These are phyloP conservation scores for Actinidia arguta DNA, from an alignment of 179 eudicot genomes.

Conservation along the genomic window DNA sequence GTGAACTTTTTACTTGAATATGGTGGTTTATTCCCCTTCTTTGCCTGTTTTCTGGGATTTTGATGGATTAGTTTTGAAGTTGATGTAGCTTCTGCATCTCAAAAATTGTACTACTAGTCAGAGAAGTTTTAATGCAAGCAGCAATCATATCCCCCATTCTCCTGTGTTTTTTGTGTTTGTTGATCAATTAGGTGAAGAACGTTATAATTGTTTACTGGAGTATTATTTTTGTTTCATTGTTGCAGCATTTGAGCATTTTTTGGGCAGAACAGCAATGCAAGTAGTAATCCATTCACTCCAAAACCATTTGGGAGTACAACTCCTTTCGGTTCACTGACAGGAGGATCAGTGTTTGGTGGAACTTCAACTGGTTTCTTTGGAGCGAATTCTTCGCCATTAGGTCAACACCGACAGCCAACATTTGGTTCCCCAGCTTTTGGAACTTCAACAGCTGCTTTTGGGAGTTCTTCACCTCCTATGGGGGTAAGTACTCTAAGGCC, in stretches of 20 bases:
- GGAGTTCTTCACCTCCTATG: slow-evolving; percentile 7
- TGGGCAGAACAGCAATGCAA: slow-evolving; percentile 4
- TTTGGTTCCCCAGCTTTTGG: slow-evolving; percentile 17
- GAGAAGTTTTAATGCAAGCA: neutral
- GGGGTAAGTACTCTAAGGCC: slow-evolving; percentile 10
- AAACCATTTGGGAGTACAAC: slow-evolving; percentile 19
- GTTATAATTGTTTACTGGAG: neutral
- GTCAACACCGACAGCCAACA: neutral
- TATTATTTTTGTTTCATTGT: neutral
- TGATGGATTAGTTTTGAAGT: neutral
- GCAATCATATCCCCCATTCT: neutral
- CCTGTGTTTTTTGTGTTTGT: neutral
- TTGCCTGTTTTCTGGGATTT: neutral
- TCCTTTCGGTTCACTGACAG: slow-evolving; percentile 19
- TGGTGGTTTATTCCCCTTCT: neutral
- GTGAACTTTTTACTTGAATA: no score
- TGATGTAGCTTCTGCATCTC: neutral
- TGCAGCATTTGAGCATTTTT: slow-evolving; percentile 17
- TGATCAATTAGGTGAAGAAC: neutral
- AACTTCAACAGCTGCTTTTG: slow-evolving; percentile 6
- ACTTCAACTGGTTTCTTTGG: slow-evolving; percentile 19
- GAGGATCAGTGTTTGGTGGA: slow-evolving; percentile 17
- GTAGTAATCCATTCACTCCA: slow-evolving; percentile 3
- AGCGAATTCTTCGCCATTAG: neutral
- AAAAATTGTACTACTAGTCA: neutral